phyloP scores from a whole-genome alignment of 768 basidiomycete genomes.

The Auricularia sp. region DNA sequence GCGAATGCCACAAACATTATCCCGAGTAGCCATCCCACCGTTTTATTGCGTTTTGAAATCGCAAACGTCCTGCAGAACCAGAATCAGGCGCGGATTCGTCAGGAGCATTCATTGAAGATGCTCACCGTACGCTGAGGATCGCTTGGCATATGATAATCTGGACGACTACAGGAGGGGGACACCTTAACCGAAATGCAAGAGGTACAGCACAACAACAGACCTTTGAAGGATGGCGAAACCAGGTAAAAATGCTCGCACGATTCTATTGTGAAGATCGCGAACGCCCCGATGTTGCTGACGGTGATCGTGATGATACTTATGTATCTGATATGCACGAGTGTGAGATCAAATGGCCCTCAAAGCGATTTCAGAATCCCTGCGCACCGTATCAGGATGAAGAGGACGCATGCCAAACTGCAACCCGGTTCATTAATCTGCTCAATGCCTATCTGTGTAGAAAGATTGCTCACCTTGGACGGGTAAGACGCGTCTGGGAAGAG shows the following conservation, averaged over 20 bases:
- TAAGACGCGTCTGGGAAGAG: slow-evolving; percentile 17
- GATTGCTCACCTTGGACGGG: slow-evolving; percentile 19
- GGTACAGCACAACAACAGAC: slow-evolving; percentile 21
- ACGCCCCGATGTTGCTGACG: slow-evolving; percentile 51
- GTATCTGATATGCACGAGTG: slow-evolving; percentile 26
- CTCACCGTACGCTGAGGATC: slow-evolving; percentile 52
- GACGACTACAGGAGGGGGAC: slow-evolving; percentile 31
- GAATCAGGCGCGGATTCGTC: background rate
- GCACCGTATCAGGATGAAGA: slow-evolving; percentile 44
- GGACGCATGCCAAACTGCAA: slow-evolving; percentile 30
- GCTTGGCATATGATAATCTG: slow-evolving; percentile 57
- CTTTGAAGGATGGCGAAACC: slow-evolving; percentile 51
- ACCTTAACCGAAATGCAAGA: background rate
- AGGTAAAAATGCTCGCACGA: slow-evolving; percentile 42
- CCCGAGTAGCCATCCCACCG: slow-evolving; percentile 32
- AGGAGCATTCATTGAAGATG: background rate
- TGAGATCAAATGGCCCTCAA: background rate
- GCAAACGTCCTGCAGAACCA: slow-evolving; percentile 39
- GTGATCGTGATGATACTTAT: slow-evolving; percentile 38
- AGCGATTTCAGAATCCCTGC: background rate
- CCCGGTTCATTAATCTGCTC: background rate
- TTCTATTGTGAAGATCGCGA: slow-evolving; percentile 37
- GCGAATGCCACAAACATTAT: slow-evolving; percentile 30
- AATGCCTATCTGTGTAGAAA: background rate
- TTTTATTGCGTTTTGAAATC: slow-evolving; percentile 37